Conservation (phyloP, 2,329 filamentous ascomycete species). For the Colletotrichum sp. region DNA sequence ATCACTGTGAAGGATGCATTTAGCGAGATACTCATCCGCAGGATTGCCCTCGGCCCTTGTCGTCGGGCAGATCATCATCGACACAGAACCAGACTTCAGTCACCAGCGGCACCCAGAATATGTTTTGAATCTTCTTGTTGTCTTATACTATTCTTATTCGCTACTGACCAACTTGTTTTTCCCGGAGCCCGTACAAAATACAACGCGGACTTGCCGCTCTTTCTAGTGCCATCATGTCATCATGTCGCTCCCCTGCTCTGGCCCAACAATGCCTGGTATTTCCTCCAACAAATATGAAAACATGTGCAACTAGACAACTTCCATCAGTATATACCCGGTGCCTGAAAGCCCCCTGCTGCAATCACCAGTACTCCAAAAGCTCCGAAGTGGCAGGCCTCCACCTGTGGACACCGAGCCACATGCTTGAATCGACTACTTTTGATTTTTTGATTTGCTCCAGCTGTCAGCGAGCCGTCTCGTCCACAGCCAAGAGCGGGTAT, state of each 20-base stretch:
- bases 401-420: background rate
- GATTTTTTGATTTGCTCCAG: background rate
- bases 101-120: background rate
- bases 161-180: background rate
- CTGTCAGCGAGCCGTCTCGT: background rate
- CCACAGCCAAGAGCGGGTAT: background rate
- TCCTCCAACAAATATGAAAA: conserved; percentile 5
- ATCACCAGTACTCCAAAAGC: conserved; percentile 5
- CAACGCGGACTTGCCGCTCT: background rate
- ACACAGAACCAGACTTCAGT: background rate
- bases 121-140: background rate
- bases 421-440: background rate
- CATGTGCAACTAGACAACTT: conserved; percentile 4
- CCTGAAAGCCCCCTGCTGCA: conserved; percentile 3
- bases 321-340: background rate
- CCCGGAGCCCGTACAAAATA: background rate
- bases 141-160: background rate
- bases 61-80: background rate
- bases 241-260: conserved; percentile 3
- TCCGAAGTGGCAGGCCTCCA: background rate
- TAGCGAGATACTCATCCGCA: background rate
- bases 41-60: background rate
- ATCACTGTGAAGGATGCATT: background rate
- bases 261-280: conserved; percentile 15
- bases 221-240: conserved; percentile 15